Evolutionary conservation across 768 basidiomycete genomes (phyloP), one percentile per base, ranked within the genome.

Genomic region (Scleroderma citrinum): DNA sequence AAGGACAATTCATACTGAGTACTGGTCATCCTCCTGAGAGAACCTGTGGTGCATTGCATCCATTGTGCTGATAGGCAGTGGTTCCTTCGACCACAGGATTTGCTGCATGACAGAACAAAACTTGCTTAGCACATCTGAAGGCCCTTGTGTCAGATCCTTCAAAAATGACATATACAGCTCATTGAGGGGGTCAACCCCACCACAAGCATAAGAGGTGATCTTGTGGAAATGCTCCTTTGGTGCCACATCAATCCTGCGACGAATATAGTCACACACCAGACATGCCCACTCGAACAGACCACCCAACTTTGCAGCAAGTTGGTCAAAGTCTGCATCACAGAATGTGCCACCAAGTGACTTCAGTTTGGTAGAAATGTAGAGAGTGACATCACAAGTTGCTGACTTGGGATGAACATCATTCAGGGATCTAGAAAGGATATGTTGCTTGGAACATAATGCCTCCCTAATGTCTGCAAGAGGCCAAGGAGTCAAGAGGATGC

Each of bases 401-500:
- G n/a, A n/a, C n/a, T n/a, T n/a, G n/a, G n/a, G n/a, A n/a, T n/a
- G n/a, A n/a, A n/a, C n/a, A n/a, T n/a, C n/a, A n/a, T n/a, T n/a
- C n/a, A n/a, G n/a, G n/a, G n/a, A n/a, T n/a, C n/a, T n/a, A n/a
- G n/a, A n/a, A n/a, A n/a, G n/a, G n/a, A n/a, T n/a, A n/a, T n/a
- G n/a, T n/a, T n/a, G n/a, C n/a, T n/a, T n/a, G n/a, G n/a, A n/a
- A n/a, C n/a, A n/a, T n/a, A n/a, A n/a, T 14, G 50, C 48, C 3
- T 44, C 37, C 4, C 19, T 31, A 21, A 71, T 60, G 32, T 68
- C 67, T 3, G 32, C 35, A 34, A 65, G 60, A n/a, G 65, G 62
- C 10, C 65, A 63, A 12, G 63, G 56, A 12, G 70, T 70, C 29
- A 71, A 38, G 14, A 70, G 40, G 48, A 72, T 57, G 34, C 60